These are phyloP conservation scores for Kappamyces sp. DNA, from an alignment of 192 early-diverging fungal genomes.

Conservation along the genomic window DNA sequence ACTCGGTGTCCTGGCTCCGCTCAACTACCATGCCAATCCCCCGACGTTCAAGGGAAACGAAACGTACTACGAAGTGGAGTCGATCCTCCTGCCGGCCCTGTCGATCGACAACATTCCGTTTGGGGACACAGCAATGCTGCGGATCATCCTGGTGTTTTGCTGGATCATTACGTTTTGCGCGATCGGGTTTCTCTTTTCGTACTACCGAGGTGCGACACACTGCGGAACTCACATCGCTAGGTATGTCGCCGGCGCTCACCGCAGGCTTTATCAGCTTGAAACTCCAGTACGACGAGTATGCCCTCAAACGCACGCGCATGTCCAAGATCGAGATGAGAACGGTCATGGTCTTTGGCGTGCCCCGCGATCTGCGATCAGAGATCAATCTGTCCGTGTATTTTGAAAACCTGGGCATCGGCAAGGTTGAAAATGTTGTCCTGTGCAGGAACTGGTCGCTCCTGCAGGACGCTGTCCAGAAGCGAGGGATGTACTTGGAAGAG, in stretches of 20 bases:
- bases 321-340: slow-evolving; percentile 47
- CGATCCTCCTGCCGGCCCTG: slow-evolving; percentile 24
- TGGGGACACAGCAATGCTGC: slow-evolving; percentile 33
- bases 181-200: slow-evolving; percentile 40
- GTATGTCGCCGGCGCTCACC: too few relatives aligned
- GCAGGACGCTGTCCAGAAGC: slow-evolving; percentile 35
- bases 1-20: slow-evolving; percentile 34
- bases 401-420: slow-evolving; percentile 40
- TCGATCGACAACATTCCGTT: slow-evolving; percentile 49
- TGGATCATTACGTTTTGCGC: slow-evolving; percentile 47
- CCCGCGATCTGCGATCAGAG: slow-evolving; percentile 42
- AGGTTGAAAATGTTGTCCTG: slow-evolving; percentile 49
- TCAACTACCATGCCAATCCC: slow-evolving; percentile 47
- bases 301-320: slow-evolving; percentile 33
- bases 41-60: slow-evolving; percentile 18
- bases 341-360: slow-evolving; percentile 48
- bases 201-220: too few relatives aligned
- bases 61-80: slow-evolving; percentile 27
- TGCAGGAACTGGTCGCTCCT: slow-evolving; percentile 50
- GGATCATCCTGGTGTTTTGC: slow-evolving; percentile 41
- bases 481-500: slow-evolving; percentile 33
- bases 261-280: slow-evolving; percentile 38
- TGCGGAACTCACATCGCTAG: too few relatives aligned
- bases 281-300: slow-evolving; percentile 35
- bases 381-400: slow-evolving; percentile 46